Percentiles rank a stretch among this genome's conserved stretches.
Evolutionary conservation across 2,329 filamentous ascomycete species (phyloP).

Genomic region (Kalmusia sp.): DNA sequence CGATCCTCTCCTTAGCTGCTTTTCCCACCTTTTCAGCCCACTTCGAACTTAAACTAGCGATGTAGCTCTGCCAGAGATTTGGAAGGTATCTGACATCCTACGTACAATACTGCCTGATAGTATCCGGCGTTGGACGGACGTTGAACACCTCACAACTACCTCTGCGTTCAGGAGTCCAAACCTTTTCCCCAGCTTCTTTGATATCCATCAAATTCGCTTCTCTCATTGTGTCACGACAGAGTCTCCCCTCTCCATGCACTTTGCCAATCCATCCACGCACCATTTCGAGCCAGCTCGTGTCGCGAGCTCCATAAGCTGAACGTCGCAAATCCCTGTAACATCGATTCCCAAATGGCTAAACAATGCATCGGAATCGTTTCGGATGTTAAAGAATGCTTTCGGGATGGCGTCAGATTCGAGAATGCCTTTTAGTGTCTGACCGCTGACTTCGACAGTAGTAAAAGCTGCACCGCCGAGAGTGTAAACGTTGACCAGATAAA

Average conservation of each 20-base stretch:
- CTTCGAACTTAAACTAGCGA: neutral
- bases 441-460: conserved; percentile 18
- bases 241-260: conserved; percentile 18
- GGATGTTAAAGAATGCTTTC: conserved; percentile 38
- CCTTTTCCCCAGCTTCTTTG: conserved; percentile 27
- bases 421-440: conserved; percentile 36
- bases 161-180: conserved; percentile 26
- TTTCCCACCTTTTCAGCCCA: neutral
- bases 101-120: conserved; percentile 27
- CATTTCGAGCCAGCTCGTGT: conserved; percentile 8
- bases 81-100: conserved; percentile 26
- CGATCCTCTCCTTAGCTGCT: neutral
- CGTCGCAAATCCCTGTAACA: conserved; percentile 20
- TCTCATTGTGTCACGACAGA: conserved; percentile 5
- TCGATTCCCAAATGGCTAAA: conserved; percentile 24
- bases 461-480: conserved; percentile 33
- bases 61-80: conserved; percentile 7
- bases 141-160: conserved; percentile 36
- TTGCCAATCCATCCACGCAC: conserved; percentile 14
- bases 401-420: conserved; percentile 31
- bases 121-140: conserved; percentile 23
- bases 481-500: conserved; percentile 41
- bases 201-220: conserved; percentile 22
- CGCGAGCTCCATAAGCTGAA: conserved; percentile 31
- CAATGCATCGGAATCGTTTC: conserved; percentile 37